These are phyloP conservation scores for Apophysomyces sp. DNA, from an alignment of 371 early-diverging fungal genomes.

Conservation along the genomic window DNA sequence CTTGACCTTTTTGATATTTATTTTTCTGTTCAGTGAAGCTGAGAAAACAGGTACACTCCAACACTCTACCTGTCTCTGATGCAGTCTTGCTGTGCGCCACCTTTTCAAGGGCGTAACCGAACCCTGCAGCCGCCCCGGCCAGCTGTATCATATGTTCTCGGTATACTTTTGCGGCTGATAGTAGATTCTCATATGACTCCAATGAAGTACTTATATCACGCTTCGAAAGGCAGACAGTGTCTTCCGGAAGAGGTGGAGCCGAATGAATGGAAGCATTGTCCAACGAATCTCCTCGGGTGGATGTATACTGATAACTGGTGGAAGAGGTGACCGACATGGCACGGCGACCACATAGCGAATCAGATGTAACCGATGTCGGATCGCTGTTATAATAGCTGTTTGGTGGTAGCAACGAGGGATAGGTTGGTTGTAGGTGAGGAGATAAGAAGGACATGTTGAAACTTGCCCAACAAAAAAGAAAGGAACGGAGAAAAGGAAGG, in stretches of 20 bases:
- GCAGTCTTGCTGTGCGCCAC: slow-evolving; percentile 50
- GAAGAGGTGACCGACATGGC: slow-evolving; percentile 26
- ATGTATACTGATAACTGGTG: slow-evolving; percentile 20
- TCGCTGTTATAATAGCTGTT: not conserved
- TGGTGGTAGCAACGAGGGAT: not conserved
- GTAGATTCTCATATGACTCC: slow-evolving; percentile 26
- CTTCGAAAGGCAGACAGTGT: slow-evolving; percentile 19
- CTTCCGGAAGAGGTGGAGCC: slow-evolving; percentile 14
- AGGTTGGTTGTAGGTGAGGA: not conserved
- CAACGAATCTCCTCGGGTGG: not conserved
- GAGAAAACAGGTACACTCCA: not conserved
- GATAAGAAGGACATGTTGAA: not conserved
- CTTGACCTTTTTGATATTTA: slow-evolving; percentile 29
- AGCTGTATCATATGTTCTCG: slow-evolving; percentile 48
- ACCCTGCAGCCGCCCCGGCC: slow-evolving; percentile 47
- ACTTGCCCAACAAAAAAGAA: not conserved
- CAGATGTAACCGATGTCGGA: not conserved
- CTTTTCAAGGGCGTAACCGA: slow-evolving; percentile 51
- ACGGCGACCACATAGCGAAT: slow-evolving; percentile 1
- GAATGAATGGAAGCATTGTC: slow-evolving; percentile 22
- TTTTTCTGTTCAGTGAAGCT: not conserved
- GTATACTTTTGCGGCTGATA: slow-evolving; percentile 45
- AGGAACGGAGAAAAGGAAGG: not conserved
- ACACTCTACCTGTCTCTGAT: slow-evolving; percentile 26
- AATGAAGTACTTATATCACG: slow-evolving; percentile 27